A percentile compares a stretch with the other conserved stretches of the same genome.
Evolutionary conservation across 1,284 basidiomycete genomes (phyloP).

Genomic region (Sanghuangporus sanghuang): DNA sequence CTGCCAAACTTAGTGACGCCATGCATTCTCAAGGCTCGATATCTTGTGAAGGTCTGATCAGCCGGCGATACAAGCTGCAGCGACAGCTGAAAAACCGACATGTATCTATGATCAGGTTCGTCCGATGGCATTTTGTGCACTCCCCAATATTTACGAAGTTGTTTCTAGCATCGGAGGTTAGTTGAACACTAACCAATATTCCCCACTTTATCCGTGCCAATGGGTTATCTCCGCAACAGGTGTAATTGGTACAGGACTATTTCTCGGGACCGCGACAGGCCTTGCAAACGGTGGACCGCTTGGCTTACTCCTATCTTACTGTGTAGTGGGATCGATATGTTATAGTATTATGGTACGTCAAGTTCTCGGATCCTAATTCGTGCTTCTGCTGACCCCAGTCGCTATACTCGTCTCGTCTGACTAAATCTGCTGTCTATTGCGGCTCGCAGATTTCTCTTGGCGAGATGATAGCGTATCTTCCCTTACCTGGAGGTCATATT

Average conservation of each 20-base stretch:
- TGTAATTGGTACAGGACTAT: conserved; percentile 71
- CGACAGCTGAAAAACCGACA: conserved; percentile 64
- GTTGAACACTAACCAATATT: background rate
- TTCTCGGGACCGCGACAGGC: conserved; percentile 58
- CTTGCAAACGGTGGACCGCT: conserved; percentile 50
- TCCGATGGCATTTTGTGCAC: background rate
- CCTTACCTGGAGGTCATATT: conserved; percentile 72
- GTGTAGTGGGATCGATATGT: conserved; percentile 56
- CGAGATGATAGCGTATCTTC: conserved; percentile 66
- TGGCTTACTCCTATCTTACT: conserved; percentile 64
- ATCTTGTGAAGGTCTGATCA: conserved; percentile 1
- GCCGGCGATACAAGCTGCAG: conserved; percentile 31
- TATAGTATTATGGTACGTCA: conserved; percentile 49
- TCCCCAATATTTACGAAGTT: conserved; percentile 5
- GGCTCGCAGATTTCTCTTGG: conserved; percentile 39
- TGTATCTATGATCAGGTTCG: conserved; percentile 65
- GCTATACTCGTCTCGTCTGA: background rate
- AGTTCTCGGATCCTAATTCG: background rate
- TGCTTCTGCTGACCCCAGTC: background rate
- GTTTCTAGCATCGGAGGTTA: conserved; percentile 17
- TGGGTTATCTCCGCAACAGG: conserved; percentile 35
- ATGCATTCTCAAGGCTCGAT: conserved; percentile 1
- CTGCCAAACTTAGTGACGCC: background rate
- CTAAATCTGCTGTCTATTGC: background rate
- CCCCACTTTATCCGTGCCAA: background rate